Evolutionary conservation across 1,284 basidiomycete genomes (phyloP).

Genomic region (Austroboletus niveus): DNA sequence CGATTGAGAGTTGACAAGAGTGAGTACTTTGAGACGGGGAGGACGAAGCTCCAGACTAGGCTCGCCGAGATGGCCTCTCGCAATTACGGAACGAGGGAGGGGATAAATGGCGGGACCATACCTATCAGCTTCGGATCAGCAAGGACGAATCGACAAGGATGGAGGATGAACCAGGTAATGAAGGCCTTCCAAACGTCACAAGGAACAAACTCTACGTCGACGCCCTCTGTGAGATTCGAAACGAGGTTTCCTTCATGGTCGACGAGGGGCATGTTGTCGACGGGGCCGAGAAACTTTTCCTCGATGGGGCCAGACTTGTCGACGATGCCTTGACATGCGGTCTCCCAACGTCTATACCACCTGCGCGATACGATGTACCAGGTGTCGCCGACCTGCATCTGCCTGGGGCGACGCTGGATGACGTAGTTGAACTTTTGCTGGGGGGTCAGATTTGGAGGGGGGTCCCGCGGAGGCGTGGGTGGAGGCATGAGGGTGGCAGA

Average conservation of each 20-base stretch:
- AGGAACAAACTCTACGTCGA: slow-evolving; percentile 81
- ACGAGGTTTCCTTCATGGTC: slow-evolving; percentile 53
- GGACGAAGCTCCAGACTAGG: slow-evolving; percentile 79
- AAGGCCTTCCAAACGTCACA: slow-evolving; percentile 72
- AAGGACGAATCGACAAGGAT: not conserved
- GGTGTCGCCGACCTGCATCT: slow-evolving; percentile 63
- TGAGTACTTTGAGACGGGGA: slow-evolving; percentile 62
- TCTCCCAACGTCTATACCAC: slow-evolving; percentile 78
- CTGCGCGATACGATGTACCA: slow-evolving; percentile 74
- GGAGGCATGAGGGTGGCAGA: slow-evolving; percentile 22
- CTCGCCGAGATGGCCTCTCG: slow-evolving; percentile 51
- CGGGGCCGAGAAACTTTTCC: slow-evolving; percentile 66
- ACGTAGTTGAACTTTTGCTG: slow-evolving; percentile 51
- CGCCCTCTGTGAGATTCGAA: slow-evolving; percentile 54
- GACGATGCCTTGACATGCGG: slow-evolving; percentile 62
- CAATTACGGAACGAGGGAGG: slow-evolving; percentile 67
- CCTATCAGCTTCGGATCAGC: slow-evolving; percentile 40
- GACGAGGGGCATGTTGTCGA: slow-evolving; percentile 70
- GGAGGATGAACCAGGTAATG: slow-evolving; percentile 50
- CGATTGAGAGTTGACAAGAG: slow-evolving; percentile 35
- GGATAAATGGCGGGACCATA: slow-evolving; percentile 61
- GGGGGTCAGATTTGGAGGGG: slow-evolving; percentile 32
- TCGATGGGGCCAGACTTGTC: slow-evolving; percentile 64
- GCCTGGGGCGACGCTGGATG: slow-evolving; percentile 41
- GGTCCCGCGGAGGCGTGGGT: slow-evolving; percentile 21